phyloP scores from a whole-genome alignment of 2,329 filamentous ascomycete genomes.

The Pyrenochaeta sp. region DNA sequence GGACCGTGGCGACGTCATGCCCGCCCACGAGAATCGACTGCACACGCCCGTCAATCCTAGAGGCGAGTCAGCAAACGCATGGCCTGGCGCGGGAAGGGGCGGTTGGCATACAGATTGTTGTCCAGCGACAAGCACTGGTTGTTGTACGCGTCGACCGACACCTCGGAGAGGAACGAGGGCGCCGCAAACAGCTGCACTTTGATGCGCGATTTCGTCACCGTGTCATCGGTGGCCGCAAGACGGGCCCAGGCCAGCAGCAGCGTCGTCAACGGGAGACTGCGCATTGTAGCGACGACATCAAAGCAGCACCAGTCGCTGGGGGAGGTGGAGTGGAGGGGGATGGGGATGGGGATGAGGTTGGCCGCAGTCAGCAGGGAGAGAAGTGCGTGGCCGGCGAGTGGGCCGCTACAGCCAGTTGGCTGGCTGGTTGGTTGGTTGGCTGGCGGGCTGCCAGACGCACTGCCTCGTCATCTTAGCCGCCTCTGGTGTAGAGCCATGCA shows the following conservation, averaged over 20 bases:
- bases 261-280: slow-evolving; percentile 5
- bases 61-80: slow-evolving; percentile 5
- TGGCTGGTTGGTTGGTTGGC: neutral
- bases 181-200: slow-evolving; percentile 46
- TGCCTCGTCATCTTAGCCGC: slow-evolving; percentile 1
- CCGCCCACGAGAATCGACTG: slow-evolving; percentile 44
- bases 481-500: neutral
- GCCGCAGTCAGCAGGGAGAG: slow-evolving; percentile 2
- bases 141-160: slow-evolving; percentile 41
- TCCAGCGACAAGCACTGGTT: slow-evolving; percentile 40
- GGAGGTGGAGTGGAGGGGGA: neutral
- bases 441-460: neutral
- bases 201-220: slow-evolving; percentile 34
- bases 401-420: neutral
- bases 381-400: neutral
- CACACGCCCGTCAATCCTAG: slow-evolving; percentile 44
- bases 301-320: neutral
- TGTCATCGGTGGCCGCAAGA: slow-evolving; percentile 21
- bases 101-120: slow-evolving; percentile 41
- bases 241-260: slow-evolving; percentile 9
- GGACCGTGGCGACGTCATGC: slow-evolving; percentile 34
- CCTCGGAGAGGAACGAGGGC: slow-evolving; percentile 43
- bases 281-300: slow-evolving; percentile 18
- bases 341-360: neutral
- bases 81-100: neutral